Conservation (phyloP, 192 early-diverging fungal genomes). For the Piromyces sp. region DNA sequence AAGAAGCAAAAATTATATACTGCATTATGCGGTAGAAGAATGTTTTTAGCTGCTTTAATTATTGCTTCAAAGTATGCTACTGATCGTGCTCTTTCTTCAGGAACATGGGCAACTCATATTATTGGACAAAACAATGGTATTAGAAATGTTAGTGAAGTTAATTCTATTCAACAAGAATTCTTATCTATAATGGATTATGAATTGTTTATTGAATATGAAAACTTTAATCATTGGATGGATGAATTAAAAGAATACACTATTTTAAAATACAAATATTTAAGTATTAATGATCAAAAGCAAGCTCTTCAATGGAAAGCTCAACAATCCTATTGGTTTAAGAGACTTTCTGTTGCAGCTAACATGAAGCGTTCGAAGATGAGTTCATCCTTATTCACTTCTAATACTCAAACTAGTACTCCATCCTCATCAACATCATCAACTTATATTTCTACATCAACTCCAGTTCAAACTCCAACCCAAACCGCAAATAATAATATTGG, state of each 20-base stretch:
- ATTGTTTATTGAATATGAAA: not conserved
- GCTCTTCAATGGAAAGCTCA: not conserved
- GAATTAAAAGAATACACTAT: not conserved
- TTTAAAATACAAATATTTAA: not conserved
- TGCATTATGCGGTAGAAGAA: constrained; percentile 42
- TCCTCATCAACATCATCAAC: too few relatives aligned
- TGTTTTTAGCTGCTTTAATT: constrained; percentile 71
- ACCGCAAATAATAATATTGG: not conserved
- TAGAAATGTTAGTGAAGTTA: not conserved
- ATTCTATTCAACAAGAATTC: not conserved
- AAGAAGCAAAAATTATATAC: not conserved
- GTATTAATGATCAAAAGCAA: not conserved
- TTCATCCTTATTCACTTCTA: not conserved
- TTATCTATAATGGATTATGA: not conserved
- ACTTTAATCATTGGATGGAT: not conserved
- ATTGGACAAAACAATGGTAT: not conserved
- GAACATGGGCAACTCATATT: constrained; percentile 39
- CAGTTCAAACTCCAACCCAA: not conserved
- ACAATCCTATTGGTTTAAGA: not conserved
- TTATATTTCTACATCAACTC: not conserved
- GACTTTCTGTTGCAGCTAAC: not conserved
- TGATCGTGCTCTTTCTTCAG: constrained; percentile 67
- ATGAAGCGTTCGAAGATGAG: not conserved
- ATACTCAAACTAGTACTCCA: not conserved
- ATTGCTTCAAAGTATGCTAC: constrained; percentile 70